phyloP scores from a whole-genome alignment of 257 asterid genomes.

The Echites panduratus region DNA sequence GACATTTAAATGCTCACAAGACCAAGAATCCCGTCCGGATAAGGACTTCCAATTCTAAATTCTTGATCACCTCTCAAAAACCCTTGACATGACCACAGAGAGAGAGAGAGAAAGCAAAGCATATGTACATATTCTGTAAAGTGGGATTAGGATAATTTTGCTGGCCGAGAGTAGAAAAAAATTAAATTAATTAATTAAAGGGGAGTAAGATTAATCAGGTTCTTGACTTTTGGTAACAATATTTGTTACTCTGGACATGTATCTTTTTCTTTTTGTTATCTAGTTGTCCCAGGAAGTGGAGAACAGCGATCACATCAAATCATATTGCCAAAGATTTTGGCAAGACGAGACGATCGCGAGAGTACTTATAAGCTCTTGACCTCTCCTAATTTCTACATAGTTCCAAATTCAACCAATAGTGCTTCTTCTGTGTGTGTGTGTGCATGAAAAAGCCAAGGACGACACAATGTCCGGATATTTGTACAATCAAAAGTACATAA shows the following conservation, averaged over 20 bases:
- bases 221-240: slow-evolving; percentile 11
- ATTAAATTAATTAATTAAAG: no score
- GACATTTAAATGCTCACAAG: slow-evolving; percentile 25
- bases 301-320: slow-evolving; percentile 19
- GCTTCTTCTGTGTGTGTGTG: neutral
- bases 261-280: slow-evolving; percentile 14
- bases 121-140: no score
- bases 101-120: neutral
- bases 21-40: neutral
- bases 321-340: neutral
- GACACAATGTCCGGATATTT: slow-evolving; percentile 14
- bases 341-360: no score
- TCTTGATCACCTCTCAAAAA: neutral
- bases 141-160: slow-evolving; percentile 15
- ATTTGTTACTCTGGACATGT: neutral
- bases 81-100: slow-evolving; percentile 13
- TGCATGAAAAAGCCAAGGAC: slow-evolving; percentile 18
- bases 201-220: neutral
- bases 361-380: no score
- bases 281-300: slow-evolving; percentile 20
- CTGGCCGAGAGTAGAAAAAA: neutral
- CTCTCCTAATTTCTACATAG: neutral
- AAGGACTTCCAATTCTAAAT: slow-evolving; percentile 7
- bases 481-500: slow-evolving; percentile 6
- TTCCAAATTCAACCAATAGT: neutral